Conservation (phyloP, 164 flowering plant species). For the Echeveria elegans region DNA sequence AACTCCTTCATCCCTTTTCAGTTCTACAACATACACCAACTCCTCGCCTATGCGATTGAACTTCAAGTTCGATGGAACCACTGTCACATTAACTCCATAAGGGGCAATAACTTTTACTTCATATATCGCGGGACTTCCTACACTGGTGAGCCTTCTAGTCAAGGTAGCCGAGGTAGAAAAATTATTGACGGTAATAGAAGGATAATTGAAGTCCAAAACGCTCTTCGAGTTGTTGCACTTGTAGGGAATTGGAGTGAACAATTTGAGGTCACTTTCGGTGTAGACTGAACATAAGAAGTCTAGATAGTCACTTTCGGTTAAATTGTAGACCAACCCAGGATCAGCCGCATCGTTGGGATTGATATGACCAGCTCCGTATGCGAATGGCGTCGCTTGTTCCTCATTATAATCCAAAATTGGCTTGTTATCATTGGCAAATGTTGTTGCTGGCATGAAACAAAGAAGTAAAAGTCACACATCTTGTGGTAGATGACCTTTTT, state of each 20-base stretch:
- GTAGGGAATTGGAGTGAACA: background rate
- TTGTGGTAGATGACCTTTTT: too few species aligned
- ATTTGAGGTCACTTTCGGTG: background rate
- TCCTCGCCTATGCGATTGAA: background rate
- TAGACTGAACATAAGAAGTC: background rate
- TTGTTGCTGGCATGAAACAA: background rate
- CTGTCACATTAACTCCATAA: background rate
- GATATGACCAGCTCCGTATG: slow-evolving; percentile 3
- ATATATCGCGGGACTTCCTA: background rate
- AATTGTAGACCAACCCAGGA: background rate
- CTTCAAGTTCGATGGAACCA: background rate
- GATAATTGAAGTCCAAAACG: background rate
- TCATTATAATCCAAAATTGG: background rate
- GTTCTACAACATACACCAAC: too few species aligned
- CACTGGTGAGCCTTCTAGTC: background rate
- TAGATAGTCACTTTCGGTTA: background rate
- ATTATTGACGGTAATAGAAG: background rate
- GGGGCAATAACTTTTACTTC: background rate
- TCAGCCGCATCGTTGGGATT: background rate
- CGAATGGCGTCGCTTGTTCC: background rate
- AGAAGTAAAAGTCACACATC: background rate
- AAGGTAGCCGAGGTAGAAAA: background rate
- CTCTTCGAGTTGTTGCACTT: background rate
- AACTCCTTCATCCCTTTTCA: too few species aligned
- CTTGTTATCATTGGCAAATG: background rate